Evolutionary conservation across 179 eudicot genomes (phyloP), one percentile per base, ranked within the genome.

Genomic region (Nepenthes alata): DNA sequence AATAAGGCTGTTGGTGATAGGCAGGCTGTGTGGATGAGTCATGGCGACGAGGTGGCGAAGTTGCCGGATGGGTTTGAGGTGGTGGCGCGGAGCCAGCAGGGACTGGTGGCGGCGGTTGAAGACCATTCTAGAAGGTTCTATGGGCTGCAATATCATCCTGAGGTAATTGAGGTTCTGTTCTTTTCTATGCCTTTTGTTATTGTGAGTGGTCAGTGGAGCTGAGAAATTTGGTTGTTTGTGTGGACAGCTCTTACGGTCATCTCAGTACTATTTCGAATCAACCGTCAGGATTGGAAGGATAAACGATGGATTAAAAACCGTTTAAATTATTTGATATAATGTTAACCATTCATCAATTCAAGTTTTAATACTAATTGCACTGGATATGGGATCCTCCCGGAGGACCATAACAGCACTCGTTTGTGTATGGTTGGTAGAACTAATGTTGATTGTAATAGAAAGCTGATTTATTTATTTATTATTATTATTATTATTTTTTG

Each of bases 11-110:
- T 70, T 53, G 96, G 96, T 37, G 88, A 81, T 69, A 89, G 61
- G 72, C 95, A 91, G 72, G 78, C 79, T 61, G 96, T 89, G 57
- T 93, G 98, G 98, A 93, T 93, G 98, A 93, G 96, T 51, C 98
- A 93, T 60, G 96, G 96, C 0, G 98, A 93, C 48, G 98, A 89
- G 79, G 98, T 82, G 11, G 87, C 75, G 47, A 72, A 53, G 57
- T 61, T 91, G 73, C 98, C 98, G 2, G 83, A 78, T 2, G 96
- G 96, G 75, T 91, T 91, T 66, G 77, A 83, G 35, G 93, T 86
- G 25, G 84, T 81, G 62, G 91, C 95, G 1, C 73, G 87, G 70
- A 91, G 96, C 55, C 71, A 76, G 25, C 91, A 86, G 62, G 98
- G 98, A 38, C 72, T 75, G 5, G 87, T 91, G 62, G 96, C 98